Conservation (phyloP, 2,329 filamentous ascomycete species). For the Pezicula neosporulosa region DNA sequence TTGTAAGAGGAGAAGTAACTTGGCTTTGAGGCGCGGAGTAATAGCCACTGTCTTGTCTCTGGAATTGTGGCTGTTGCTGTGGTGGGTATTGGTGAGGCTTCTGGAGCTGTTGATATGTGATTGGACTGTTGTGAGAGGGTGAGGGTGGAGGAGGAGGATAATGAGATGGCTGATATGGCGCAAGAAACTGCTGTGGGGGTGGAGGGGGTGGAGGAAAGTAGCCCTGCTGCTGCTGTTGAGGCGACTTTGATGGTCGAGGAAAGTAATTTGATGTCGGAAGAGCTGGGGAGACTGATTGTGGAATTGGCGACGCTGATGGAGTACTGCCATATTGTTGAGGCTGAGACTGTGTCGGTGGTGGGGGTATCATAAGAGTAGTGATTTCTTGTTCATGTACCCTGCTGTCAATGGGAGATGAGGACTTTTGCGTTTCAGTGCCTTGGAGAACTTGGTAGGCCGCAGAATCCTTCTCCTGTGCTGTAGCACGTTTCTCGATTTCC, state of each 20-base stretch:
- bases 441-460: neutral
- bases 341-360: neutral
- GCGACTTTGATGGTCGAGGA: no score
- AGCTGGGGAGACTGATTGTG: no score
- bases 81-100: slow-evolving; percentile 38
- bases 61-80: slow-evolving; percentile 34
- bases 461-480: neutral
- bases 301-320: no score
- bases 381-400: no score
- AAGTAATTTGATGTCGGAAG: no score
- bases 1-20: slow-evolving; percentile 28
- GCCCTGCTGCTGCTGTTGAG: no score
- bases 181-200: neutral
- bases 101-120: slow-evolving; percentile 38
- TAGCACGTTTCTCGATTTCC: slow-evolving; percentile 22
- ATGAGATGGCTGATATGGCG: slow-evolving; percentile 27
- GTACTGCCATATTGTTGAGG: no score
- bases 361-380: neutral
- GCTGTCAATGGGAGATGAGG: no score
- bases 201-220: neutral
- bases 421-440: neutral
- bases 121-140: slow-evolving; percentile 27
- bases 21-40: slow-evolving; percentile 34
- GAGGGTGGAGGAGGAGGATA: slow-evolving; percentile 35
- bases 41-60: slow-evolving; percentile 37